Percentiles rank a stretch among this genome's conserved stretches.
Evolutionary conservation across 2,329 filamentous ascomycete species (phyloP).

Genomic region (Amesomyces nigricolor): DNA sequence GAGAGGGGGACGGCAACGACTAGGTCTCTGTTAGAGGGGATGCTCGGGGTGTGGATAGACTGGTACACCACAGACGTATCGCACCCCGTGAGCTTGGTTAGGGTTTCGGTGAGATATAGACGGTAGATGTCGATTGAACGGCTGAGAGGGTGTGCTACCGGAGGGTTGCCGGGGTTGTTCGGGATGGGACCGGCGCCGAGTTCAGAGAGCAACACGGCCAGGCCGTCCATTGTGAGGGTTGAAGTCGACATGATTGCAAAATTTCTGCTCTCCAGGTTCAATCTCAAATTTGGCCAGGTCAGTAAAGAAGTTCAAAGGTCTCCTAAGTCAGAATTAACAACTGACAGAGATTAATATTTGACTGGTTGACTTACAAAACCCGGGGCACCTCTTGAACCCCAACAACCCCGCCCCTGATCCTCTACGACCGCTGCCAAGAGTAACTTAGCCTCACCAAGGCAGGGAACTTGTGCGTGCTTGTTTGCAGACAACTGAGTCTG

Average conservation of each 20-base stretch:
- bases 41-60: conserved; percentile 28
- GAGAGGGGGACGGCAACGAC: conserved; percentile 27
- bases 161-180: not conserved
- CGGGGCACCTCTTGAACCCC: too few relatives aligned
- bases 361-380: too few relatives aligned
- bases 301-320: too few relatives aligned
- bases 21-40: conserved; percentile 29
- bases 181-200: conserved; percentile 1
- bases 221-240: not conserved
- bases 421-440: too few relatives aligned
- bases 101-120: conserved; percentile 26
- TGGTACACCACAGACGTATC: conserved; percentile 28
- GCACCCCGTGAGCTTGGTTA: conserved; percentile 22
- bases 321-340: too few relatives aligned
- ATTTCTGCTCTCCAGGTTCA: too few relatives aligned
- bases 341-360: too few relatives aligned
- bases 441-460: too few relatives aligned
- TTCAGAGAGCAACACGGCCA: not conserved
- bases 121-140: conserved; percentile 31
- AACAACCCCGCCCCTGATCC: too few relatives aligned
- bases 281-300: too few relatives aligned
- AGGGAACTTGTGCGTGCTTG: too few relatives aligned
- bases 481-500: too few relatives aligned
- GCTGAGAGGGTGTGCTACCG: not conserved
- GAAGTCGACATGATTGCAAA: not conserved